A percentile compares a stretch with the other conserved stretches of the same genome.
Conservation (phyloP, 768 basidiomycete genomes). For the Collybia sp. region DNA sequence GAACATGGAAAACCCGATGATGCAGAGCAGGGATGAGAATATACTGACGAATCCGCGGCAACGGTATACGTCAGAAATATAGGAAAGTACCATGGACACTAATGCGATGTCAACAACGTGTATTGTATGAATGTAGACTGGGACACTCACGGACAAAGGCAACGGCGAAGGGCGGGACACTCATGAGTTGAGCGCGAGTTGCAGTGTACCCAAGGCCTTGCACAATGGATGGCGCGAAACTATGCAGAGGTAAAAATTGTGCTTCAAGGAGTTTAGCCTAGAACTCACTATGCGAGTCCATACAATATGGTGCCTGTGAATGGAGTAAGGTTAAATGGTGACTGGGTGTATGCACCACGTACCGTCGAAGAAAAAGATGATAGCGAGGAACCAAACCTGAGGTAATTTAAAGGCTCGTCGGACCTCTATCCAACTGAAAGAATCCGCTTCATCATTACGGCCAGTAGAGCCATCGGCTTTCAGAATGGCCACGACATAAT, state of each 20-base stretch:
- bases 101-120: not conserved
- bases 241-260: constrained; percentile 12
- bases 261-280: not conserved
- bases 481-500: constrained; percentile 35
- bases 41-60: constrained; percentile 45
- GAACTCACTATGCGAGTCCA: constrained; percentile 42
- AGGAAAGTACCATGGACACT: constrained; percentile 18
- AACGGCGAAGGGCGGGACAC: constrained; percentile 50
- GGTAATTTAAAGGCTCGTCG: constrained; percentile 39
- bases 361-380: constrained; percentile 53
- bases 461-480: constrained; percentile 36
- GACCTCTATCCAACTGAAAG: constrained; percentile 57
- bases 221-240: constrained; percentile 74
- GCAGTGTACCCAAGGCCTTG: constrained; percentile 52
- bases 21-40: constrained; percentile 34
- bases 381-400: constrained; percentile 48
- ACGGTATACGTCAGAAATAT: constrained; percentile 47
- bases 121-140: not conserved
- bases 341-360: constrained; percentile 2
- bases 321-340: not conserved
- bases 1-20: constrained; percentile 54
- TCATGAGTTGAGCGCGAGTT: constrained; percentile 55
- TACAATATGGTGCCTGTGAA: constrained; percentile 37
- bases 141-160: constrained; percentile 42
- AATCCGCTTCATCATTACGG: constrained; percentile 29